A percentile compares a stretch with the other conserved stretches of the same genome.
phyloP scores from a whole-genome alignment of 1,284 basidiomycete species.

The Coniferiporia sulphurascens region DNA sequence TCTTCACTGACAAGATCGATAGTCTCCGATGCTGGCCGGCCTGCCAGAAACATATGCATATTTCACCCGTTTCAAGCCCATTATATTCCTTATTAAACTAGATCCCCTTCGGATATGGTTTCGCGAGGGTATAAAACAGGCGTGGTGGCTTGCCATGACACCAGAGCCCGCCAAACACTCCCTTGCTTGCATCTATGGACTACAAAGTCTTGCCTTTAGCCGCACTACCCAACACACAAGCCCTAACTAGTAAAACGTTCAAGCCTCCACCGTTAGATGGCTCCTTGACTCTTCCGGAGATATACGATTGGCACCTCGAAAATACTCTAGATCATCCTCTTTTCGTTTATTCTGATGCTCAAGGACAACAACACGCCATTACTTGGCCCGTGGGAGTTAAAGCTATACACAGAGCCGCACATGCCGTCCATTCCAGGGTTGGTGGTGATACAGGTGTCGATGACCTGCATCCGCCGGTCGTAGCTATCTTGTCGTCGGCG shows the following conservation, averaged over 20 bases:
- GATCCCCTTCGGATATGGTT: too few relatives aligned
- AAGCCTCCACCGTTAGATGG: constrained; percentile 32
- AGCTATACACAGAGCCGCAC: constrained; percentile 23
- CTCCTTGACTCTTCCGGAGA: constrained; percentile 31
- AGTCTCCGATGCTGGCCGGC: too few relatives aligned
- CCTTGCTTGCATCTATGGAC: neutral
- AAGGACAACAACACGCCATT: constrained; percentile 23
- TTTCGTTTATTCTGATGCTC: constrained; percentile 29
- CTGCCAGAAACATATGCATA: too few relatives aligned
- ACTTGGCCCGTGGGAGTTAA: constrained; percentile 26
- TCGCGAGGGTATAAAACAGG: too few relatives aligned
- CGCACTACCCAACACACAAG: neutral
- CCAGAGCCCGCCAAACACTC: neutral
- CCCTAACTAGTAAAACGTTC: constrained; percentile 21
- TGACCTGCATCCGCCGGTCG: constrained; percentile 8
- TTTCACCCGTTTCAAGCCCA: too few relatives aligned
- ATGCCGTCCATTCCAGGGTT: neutral
- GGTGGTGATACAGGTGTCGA: neutral
- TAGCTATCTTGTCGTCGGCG: constrained; percentile 23
- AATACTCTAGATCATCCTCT: constrained; percentile 32
- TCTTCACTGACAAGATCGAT: too few relatives aligned
- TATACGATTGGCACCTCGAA: constrained; percentile 32
- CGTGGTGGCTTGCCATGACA: too few relatives aligned
- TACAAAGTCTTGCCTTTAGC: neutral
- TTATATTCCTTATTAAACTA: too few relatives aligned